Evolutionary conservation across 148 eudicot genomes (phyloP).

Genomic region (Silene uniflora): DNA sequence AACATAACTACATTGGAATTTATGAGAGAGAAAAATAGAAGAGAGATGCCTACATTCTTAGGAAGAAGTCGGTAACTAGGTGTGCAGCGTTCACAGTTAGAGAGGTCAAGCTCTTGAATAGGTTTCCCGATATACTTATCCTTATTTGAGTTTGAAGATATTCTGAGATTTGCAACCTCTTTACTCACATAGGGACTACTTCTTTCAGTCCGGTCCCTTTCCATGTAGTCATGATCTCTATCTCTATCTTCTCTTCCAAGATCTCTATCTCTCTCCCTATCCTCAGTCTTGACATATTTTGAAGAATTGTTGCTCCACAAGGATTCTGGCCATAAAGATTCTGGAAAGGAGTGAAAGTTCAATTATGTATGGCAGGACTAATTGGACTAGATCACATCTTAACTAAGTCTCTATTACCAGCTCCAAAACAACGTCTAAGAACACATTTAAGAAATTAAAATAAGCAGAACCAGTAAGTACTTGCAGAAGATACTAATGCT

Average conservation of each 20-base stretch:
- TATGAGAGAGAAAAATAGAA: background rate
- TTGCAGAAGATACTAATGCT: background rate
- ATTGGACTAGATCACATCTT: background rate
- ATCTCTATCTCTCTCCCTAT: slow-evolving; percentile 69
- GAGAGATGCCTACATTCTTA: slow-evolving; percentile 56
- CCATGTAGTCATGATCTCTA: slow-evolving; percentile 51
- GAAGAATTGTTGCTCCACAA: slow-evolving; percentile 64
- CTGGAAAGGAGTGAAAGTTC: slow-evolving; percentile 18
- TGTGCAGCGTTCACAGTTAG: slow-evolving; percentile 80
- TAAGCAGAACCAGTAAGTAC: background rate
- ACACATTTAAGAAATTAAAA: background rate
- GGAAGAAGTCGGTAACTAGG: slow-evolving; percentile 98
- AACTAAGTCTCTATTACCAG: slow-evolving; percentile 1
- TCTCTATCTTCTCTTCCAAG: slow-evolving; percentile 48
- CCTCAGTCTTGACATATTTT: slow-evolving; percentile 55
- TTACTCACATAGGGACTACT: slow-evolving; percentile 34
- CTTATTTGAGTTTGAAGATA: slow-evolving; percentile 47
- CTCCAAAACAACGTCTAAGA: background rate
- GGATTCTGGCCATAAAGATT: slow-evolving; percentile 56
- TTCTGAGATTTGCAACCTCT: slow-evolving; percentile 53
- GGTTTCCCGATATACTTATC: slow-evolving; percentile 48
- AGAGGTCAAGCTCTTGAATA: slow-evolving; percentile 94
- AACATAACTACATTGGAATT: slow-evolving; percentile 8
- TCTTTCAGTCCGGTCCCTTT: slow-evolving; percentile 57
- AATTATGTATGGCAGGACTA: background rate